Evolutionary conservation across 1,139 yeast genomes (phyloP), one percentile per base, ranked within the genome.

Genomic region (Hyphopichia burtonii): DNA sequence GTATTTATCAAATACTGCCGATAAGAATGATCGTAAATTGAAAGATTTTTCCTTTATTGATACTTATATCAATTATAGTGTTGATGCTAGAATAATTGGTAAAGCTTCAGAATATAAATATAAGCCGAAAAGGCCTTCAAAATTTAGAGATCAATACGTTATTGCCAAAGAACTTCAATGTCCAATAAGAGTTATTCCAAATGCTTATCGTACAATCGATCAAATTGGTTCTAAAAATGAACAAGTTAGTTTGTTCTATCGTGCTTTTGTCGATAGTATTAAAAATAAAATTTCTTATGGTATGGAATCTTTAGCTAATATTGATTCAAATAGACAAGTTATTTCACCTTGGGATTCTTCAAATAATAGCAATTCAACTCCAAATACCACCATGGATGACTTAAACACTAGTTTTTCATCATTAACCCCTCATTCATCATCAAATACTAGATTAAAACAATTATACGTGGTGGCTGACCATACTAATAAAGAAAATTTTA

Each of bases 21-120:
- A 31, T 12, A 59, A 54, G 39, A 54, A 52, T 3, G 42, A 49
- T 4, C 23, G 45, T 3, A 46, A 43, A 15, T 41, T 58, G 42
- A 52, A 61, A 51, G 78, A 73, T 52, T 59, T 72, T 43, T 53
- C 68, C 2, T 68, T 71, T 41, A 56, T 71, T 31, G 76, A 72
- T 50, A 59, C 72, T 5, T 63, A 66, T 20, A 56, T 71, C 2
- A 58, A 61, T 32, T 73, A 71, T 48, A 59, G 68, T 43, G 66
- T 73, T 9, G 69, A 67, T 31, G 74, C 76, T 17, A 62, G 76
- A 53, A 64, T 73, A 16, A 66, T 73, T 30, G 78, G 77, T 1
- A 64, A 62, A 35, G 72, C 76, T 1, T 61, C 66, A 18, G 74
- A 68, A 41, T 73, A 68, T 46, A 43, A 52, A 3, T 41, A 45